A percentile compares a stretch with the other conserved stretches of the same genome.
These are phyloP conservation scores for Acacia pycnantha DNA, from an alignment of 331 rosid species.

Conservation along the genomic window DNA sequence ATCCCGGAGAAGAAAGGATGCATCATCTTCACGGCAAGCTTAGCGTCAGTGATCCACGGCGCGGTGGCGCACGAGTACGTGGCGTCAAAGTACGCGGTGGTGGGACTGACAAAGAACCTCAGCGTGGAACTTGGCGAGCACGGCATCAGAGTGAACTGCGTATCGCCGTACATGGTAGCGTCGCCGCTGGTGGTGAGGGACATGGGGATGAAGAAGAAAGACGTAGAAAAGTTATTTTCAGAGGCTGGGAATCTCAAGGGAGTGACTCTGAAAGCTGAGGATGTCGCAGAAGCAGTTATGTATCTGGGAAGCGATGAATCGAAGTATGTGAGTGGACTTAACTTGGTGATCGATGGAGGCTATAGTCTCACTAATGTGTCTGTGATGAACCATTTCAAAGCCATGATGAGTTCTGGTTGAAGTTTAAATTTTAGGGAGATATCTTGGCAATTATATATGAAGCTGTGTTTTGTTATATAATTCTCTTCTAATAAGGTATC, in stretches of 20 bases:
- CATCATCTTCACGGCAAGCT: conserved; percentile 49
- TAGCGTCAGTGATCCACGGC: background rate
- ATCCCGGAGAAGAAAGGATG: conserved; percentile 40
- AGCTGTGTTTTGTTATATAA: too few species aligned
- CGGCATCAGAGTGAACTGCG: conserved; percentile 45
- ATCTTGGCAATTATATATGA: too few species aligned
- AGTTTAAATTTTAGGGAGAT: too few species aligned
- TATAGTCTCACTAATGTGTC: conserved; percentile 37
- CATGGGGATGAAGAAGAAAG: background rate
- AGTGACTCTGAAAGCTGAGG: conserved; percentile 27
- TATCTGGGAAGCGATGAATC: conserved; percentile 48
- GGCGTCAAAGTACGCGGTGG: conserved; percentile 47
- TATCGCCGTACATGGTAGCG: conserved; percentile 61
- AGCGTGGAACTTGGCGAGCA: conserved; percentile 50
- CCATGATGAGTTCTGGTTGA: background rate
- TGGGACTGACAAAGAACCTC: conserved; percentile 46
- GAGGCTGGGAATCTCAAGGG: conserved; percentile 42
- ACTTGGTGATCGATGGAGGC: conserved; percentile 52
- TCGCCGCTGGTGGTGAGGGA: conserved; percentile 26
- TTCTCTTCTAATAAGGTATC: too few species aligned
- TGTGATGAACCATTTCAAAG: background rate
- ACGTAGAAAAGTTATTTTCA: conserved; percentile 23
- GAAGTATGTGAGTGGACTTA: conserved; percentile 45
- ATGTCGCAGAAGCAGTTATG: conserved; percentile 51
- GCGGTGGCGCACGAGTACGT: conserved; percentile 34